Evolutionary conservation across 1,284 basidiomycete species (phyloP).

Genomic region (Ceratorhiza oryzae-sativae): DNA sequence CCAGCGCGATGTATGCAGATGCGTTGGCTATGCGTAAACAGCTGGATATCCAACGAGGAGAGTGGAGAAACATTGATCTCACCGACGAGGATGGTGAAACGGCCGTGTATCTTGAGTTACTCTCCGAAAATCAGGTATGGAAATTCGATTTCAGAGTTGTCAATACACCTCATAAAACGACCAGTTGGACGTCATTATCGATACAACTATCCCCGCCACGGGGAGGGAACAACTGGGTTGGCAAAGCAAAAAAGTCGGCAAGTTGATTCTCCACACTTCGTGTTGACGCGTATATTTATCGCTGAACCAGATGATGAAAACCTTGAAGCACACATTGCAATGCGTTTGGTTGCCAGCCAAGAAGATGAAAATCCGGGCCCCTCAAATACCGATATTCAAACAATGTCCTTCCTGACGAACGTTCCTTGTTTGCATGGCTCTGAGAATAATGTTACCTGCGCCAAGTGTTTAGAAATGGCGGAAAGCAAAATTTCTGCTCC

Average conservation of each 20-base stretch:
- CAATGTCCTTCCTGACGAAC: constrained; percentile 42
- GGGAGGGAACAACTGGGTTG: constrained; percentile 68
- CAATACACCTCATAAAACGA: background rate
- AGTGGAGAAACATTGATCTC: constrained; percentile 51
- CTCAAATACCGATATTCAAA: no score
- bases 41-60: constrained; percentile 54
- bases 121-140: constrained; percentile 70
- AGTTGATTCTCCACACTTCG: constrained; percentile 42
- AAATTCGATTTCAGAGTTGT: background rate
- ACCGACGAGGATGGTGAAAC: constrained; percentile 66
- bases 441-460: background rate
- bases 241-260: constrained; percentile 86
- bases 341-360: constrained; percentile 56
- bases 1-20: constrained; percentile 69
- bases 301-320: constrained; percentile 72
- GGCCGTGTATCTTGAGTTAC: constrained; percentile 71
- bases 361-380: constrained; percentile 46
- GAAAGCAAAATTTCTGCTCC: background rate
- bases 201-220: constrained; percentile 64
- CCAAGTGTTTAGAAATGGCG: background rate
- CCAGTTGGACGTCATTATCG: constrained; percentile 71
- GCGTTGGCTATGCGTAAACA: constrained; percentile 68
- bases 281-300: background rate
- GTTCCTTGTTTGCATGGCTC: constrained; percentile 12
- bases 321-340: constrained; percentile 68